phyloP scores from a whole-genome alignment of 2,329 filamentous ascomycete species.

The Corynespora cassiicola region DNA sequence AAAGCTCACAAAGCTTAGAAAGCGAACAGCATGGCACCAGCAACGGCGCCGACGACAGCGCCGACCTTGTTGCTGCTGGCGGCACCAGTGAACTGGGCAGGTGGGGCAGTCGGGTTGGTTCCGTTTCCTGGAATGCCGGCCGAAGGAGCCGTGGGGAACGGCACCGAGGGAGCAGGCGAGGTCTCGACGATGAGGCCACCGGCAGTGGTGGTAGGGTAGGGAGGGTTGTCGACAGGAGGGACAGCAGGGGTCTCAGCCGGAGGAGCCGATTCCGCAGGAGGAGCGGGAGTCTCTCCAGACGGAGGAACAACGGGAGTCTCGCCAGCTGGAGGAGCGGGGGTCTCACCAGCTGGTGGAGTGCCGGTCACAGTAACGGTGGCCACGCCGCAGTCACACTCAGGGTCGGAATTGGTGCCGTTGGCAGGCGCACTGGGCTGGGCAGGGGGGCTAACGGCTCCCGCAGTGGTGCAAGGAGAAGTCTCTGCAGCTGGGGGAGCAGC shows the following conservation, averaged over 20 bases:
- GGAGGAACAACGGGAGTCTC: slow-evolving; percentile 3
- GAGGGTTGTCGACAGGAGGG: slow-evolving; percentile 17
- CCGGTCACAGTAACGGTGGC: slow-evolving; percentile 37
- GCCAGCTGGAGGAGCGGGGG: background rate
- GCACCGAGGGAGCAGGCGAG: slow-evolving; percentile 26
- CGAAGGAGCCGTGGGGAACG: slow-evolving; percentile 28
- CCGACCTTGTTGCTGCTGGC: slow-evolving; percentile 30
- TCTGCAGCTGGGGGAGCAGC: slow-evolving; percentile 4
- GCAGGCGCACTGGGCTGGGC: background rate
- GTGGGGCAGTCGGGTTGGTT: slow-evolving; percentile 22
- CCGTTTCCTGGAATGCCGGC: slow-evolving; percentile 27
- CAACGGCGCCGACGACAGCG: slow-evolving; percentile 26
- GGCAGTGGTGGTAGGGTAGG: slow-evolving; percentile 25
- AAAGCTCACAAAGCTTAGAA: no score
- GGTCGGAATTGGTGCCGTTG: slow-evolving; percentile 6
- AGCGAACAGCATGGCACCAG: slow-evolving; percentile 30
- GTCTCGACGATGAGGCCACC: slow-evolving; percentile 35
- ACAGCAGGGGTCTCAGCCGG: slow-evolving; percentile 12
- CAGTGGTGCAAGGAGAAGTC: slow-evolving; percentile 12
- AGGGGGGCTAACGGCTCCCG: background rate
- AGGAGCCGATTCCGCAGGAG: slow-evolving; percentile 6
- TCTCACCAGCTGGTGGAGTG: slow-evolving; percentile 18
- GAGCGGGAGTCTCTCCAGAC: background rate
- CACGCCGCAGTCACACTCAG: slow-evolving; percentile 32
- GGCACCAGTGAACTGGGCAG: slow-evolving; percentile 34